phyloP scores from a whole-genome alignment of 108 stramenopile genomes.

The Tribonema minus region DNA sequence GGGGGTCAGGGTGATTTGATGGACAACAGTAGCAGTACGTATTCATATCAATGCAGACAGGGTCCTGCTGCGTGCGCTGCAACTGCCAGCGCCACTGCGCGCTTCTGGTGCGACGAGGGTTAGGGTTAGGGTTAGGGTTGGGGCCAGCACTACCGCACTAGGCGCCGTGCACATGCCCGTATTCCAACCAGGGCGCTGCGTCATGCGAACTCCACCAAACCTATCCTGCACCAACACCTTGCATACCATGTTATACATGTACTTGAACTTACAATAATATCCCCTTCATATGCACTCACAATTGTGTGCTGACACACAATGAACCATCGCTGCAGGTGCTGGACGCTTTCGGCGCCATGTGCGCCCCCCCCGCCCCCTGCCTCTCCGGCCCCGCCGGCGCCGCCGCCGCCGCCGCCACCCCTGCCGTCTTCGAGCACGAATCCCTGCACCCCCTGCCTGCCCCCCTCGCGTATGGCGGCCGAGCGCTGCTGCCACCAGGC shows the following conservation, averaged over 20 bases:
- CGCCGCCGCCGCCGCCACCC: not conserved
- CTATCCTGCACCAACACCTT: not conserved
- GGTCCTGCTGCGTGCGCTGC: too few species aligned
- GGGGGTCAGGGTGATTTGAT: too few species aligned
- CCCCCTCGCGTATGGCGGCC: constrained; percentile 37
- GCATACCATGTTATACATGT: not conserved
- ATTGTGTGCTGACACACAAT: too few species aligned
- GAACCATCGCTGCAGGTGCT: too few species aligned
- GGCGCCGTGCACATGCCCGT: not conserved
- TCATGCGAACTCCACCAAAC: not conserved
- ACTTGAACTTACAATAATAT: too few species aligned
- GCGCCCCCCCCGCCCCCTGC: constrained; percentile 4
- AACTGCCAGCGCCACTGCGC: too few species aligned
- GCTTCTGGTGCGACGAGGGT: too few species aligned
- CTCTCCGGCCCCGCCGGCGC: not conserved
- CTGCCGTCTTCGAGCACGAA: constrained; percentile 13
- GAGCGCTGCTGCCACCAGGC: not conserved
- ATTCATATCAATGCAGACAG: too few species aligned
- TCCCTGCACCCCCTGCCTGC: constrained; percentile 31
- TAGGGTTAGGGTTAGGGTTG: too few species aligned
- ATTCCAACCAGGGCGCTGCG: not conserved
- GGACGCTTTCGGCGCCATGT: constrained; percentile 21
- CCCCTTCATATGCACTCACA: too few species aligned
- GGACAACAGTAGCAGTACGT: too few species aligned
- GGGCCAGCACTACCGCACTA: too few species aligned